Base-by-base conservation (phyloP, 257 asterid species). In the Capsicum chinense region DNA sequence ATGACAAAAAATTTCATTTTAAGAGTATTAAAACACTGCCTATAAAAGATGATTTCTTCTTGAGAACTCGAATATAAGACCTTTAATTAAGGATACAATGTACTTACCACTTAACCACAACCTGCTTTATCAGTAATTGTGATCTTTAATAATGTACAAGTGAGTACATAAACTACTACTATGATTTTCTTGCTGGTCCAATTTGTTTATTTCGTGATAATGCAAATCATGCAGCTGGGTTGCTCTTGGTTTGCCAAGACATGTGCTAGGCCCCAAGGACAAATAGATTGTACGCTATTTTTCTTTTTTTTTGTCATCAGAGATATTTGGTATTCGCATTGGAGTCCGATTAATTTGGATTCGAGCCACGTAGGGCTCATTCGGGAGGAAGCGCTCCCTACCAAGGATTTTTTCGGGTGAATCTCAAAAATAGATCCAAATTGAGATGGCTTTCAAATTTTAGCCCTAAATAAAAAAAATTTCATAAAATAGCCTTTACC, bases 181-280 rank as follows among this genome's bases (percentile, higher is more conserved):
- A 12, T 21, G 48, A 54, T 52, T 54, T 13, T 76, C 11, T 76
- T 52, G 26, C 21, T 76, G 63, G 48, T 76, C 64, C 81, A 76
- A 76, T 76, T 54, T 76, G 59, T 50, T 74, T 76, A 54, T 76
- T 76, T 76, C 48, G 15, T 76, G 81, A 76, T 76, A 33, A 76
- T 26, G 42, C 81, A 52, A 76, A 52, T 54, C 48, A 76, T 14
- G 26, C 14, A 13, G 64, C 0, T 17, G 60, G 80, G 44, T 26
- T 50, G 44, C 44, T 76, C 47, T 76, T 50, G 59, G 21, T 76
- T 76, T 26, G 63, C 81, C 44, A 13, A 6, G 63, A 52, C 14
- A 52, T 76, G 63, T 76, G 81, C 81, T 21, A 26, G 48, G 9
- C 48, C 26, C 48, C 81, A 52, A 52, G 13, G 63, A 76, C 81